These are phyloP conservation scores for Kurtzmaniella natalensis DNA, from an alignment of 1,139 yeast species.

Conservation along the genomic window DNA sequence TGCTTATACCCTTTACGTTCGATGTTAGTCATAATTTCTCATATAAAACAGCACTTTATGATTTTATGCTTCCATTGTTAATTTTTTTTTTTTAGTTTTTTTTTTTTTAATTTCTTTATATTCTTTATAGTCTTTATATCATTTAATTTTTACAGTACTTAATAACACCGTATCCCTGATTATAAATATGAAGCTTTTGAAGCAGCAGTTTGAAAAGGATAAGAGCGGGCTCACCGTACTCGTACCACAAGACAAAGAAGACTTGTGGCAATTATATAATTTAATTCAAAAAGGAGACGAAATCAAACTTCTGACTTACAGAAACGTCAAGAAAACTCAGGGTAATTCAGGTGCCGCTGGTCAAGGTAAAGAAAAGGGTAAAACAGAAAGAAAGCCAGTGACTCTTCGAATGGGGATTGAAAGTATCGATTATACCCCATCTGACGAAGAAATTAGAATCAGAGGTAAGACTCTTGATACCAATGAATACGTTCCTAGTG, in stretches of 20 bases:
- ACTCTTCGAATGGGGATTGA: conserved; percentile 58
- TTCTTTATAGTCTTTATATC: too few relatives aligned
- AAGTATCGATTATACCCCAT: conserved; percentile 72
- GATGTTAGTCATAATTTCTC: too few relatives aligned
- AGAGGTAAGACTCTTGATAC: conserved; percentile 77
- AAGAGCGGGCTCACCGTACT: conserved; percentile 62
- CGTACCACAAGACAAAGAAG: conserved; percentile 86
- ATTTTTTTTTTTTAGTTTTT: too few relatives aligned
- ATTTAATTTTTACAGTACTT: too few relatives aligned
- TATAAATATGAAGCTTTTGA: conserved; percentile 57
- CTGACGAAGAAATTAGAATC: conserved; percentile 71
- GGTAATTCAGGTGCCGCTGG: conserved; percentile 15
- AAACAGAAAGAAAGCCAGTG: conserved; percentile 55
- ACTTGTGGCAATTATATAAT: conserved; percentile 85
- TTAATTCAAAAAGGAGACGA: conserved; percentile 73
- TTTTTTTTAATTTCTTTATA: too few relatives aligned
- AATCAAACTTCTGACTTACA: conserved; percentile 59
- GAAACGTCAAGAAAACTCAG: conserved; percentile 52
- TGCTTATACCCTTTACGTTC: too few relatives aligned
- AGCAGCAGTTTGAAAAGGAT: conserved; percentile 54
- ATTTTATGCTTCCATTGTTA: too few relatives aligned
- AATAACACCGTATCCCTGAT: too few relatives aligned
- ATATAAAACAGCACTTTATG: too few relatives aligned
- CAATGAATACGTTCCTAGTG: conserved; percentile 74
- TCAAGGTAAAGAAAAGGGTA: conserved; percentile 39